phyloP scores from a whole-genome alignment of 2,329 filamentous ascomycete species.

The Geosmithia flava region DNA sequence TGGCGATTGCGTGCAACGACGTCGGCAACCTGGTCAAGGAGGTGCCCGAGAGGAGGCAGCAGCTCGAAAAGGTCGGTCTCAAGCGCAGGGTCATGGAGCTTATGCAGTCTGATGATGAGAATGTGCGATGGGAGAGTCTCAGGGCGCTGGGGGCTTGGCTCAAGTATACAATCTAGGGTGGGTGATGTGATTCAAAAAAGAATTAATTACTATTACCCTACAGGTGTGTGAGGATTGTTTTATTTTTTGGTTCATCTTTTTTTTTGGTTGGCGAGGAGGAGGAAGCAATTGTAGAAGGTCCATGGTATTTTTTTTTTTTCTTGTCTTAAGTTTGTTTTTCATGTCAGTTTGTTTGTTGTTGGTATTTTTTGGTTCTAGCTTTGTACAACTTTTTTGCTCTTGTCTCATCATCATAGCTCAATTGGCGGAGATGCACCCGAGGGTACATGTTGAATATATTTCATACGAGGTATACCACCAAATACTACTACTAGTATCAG shows the following conservation, averaged over 20 bases:
- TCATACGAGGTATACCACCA: background rate
- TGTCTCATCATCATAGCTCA: background rate
- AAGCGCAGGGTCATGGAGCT: conserved; percentile 87
- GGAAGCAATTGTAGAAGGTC: background rate
- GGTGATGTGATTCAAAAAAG: too few species aligned
- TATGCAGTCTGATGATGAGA: conserved; percentile 82
- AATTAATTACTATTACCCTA: too few species aligned
- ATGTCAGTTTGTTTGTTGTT: too few species aligned
- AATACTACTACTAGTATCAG: background rate
- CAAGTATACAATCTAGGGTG: conserved; percentile 48
- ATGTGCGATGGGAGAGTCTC: conserved; percentile 85
- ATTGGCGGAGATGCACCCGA: background rate
- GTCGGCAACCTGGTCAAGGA: conserved; percentile 81
- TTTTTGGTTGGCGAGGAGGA: background rate
- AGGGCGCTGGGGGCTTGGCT: conserved; percentile 61
- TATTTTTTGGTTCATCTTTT: too few species aligned
- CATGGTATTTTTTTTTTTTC: background rate
- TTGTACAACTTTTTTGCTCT: background rate
- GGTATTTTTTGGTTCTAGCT: too few species aligned
- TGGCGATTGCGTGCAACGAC: conserved; percentile 89
- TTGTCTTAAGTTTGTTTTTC: too few species aligned
- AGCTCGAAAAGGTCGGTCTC: conserved; percentile 72
- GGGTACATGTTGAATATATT: background rate
- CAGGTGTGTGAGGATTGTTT: too few species aligned
- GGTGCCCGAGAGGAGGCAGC: conserved; percentile 68